These are phyloP conservation scores for Eimeria tenella DNA, from an alignment of 169 alveolate genomes.

Conservation along the genomic window DNA sequence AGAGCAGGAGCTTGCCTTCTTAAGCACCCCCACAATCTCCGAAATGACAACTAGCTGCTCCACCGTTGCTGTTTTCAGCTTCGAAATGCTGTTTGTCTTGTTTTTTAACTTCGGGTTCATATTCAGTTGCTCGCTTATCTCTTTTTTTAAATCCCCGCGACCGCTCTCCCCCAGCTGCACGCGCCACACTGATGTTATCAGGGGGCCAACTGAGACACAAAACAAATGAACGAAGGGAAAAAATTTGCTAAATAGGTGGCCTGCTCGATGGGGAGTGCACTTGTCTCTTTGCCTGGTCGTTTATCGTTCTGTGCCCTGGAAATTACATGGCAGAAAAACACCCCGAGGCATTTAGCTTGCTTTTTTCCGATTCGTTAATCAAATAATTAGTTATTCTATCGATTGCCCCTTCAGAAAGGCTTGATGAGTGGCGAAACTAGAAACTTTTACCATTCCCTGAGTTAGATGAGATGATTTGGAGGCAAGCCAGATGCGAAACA, in stretches of 20 bases:
- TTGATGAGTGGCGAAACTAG: not conserved
- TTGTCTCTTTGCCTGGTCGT: too few species aligned
- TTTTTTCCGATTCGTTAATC: too few species aligned
- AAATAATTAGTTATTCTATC: not conserved
- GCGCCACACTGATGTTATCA: not conserved
- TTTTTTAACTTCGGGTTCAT: not conserved
- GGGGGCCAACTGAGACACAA: conserved; percentile 1
- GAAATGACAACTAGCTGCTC: conserved; percentile 25
- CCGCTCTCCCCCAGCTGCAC: conserved; percentile 14
- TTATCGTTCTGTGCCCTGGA: too few species aligned
- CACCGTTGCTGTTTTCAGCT: conserved; percentile 6
- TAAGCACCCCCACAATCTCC: conserved; percentile 1
- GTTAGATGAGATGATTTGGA: too few species aligned
- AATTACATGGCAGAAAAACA: not conserved
- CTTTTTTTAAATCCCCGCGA: not conserved
- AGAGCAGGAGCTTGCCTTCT: not conserved
- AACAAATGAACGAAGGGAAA: not conserved
- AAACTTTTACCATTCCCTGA: not conserved
- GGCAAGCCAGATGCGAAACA: too few species aligned
- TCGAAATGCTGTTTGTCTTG: not conserved
- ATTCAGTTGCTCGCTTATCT: not conserved
- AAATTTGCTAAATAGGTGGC: too few species aligned
- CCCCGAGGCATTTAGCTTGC: not conserved
- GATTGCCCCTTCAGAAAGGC: conserved; percentile 3
- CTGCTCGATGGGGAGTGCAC: too few species aligned